Conservation (phyloP, 805 yeast species). For the Starmerella etchellsii region DNA sequence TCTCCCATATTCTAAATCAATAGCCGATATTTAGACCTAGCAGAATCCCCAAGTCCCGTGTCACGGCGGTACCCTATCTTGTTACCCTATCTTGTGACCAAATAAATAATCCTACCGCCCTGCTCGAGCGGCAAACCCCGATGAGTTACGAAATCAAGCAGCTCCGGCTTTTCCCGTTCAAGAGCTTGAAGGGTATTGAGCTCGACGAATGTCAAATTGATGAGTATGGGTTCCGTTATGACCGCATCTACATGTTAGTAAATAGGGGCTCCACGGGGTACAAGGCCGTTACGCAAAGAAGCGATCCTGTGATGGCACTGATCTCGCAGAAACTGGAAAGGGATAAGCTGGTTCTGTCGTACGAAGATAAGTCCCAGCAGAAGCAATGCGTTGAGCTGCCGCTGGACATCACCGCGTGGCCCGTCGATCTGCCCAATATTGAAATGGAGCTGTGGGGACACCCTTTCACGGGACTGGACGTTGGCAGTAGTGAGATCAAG, state of each 20-base stretch:
- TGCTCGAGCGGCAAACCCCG: too few relatives aligned
- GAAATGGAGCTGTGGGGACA: constrained; percentile 24
- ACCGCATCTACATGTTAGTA: constrained; percentile 26
- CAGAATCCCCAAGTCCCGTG: background rate
- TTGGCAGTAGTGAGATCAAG: constrained; percentile 18
- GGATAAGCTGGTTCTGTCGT: constrained; percentile 14
- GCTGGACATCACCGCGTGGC: constrained; percentile 7
- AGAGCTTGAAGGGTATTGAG: constrained; percentile 25
- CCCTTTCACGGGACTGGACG: constrained; percentile 19
- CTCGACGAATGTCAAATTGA: constrained; percentile 21
- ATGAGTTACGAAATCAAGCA: constrained; percentile 12
- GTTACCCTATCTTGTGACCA: too few relatives aligned
- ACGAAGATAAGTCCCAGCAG: constrained; percentile 5
- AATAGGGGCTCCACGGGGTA: constrained; percentile 10
- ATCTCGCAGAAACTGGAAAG: constrained; percentile 18
- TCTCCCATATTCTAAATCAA: too few relatives aligned
- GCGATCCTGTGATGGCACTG: constrained; percentile 21
- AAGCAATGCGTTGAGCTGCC: constrained; percentile 14
- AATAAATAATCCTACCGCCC: too few relatives aligned
- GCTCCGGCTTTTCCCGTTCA: constrained; percentile 25
- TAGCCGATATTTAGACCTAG: background rate
- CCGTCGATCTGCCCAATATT: constrained; percentile 8
- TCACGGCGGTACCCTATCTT: too few relatives aligned
- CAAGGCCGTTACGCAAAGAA: constrained; percentile 25
- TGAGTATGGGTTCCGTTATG: constrained; percentile 25